phyloP scores from a whole-genome alignment of 139 green algal species.

The Ulvella scutata region DNA sequence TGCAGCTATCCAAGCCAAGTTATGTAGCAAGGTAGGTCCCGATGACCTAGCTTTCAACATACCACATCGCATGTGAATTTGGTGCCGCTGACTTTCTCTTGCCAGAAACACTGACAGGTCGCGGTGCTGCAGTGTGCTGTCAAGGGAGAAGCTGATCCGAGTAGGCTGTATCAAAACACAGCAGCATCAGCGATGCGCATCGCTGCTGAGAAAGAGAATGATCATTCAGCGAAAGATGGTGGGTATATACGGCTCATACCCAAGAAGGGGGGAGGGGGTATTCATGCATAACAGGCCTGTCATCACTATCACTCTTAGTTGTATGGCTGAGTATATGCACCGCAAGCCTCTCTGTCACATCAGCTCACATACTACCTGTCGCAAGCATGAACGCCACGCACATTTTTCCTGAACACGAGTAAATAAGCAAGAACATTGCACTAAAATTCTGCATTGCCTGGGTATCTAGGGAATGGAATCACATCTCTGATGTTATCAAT shows the following conservation, averaged over 20 bases:
- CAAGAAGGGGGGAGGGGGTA: neutral
- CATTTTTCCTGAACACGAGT: too few species aligned
- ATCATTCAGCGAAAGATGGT: neutral
- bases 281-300: neutral
- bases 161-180: neutral
- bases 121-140: neutral
- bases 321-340: too few species aligned
- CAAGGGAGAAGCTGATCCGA: neutral
- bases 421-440: too few species aligned
- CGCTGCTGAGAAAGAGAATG: neutral
- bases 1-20: neutral
- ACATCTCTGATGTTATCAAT: conserved; percentile 66
- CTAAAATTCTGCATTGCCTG: conserved; percentile 15
- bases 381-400: too few species aligned
- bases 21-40: neutral
- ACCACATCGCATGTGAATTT: neutral
- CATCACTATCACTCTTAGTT: too few species aligned
- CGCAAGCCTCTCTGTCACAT: too few species aligned
- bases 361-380: too few species aligned
- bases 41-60: neutral
- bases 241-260: neutral
- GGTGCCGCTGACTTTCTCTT: neutral
- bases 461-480: conserved; percentile 58
- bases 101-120: neutral
- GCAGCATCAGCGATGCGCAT: neutral